Base-by-base conservation (phyloP, 371 early-diverging fungal species). In the Actinomucor elegans region DNA sequence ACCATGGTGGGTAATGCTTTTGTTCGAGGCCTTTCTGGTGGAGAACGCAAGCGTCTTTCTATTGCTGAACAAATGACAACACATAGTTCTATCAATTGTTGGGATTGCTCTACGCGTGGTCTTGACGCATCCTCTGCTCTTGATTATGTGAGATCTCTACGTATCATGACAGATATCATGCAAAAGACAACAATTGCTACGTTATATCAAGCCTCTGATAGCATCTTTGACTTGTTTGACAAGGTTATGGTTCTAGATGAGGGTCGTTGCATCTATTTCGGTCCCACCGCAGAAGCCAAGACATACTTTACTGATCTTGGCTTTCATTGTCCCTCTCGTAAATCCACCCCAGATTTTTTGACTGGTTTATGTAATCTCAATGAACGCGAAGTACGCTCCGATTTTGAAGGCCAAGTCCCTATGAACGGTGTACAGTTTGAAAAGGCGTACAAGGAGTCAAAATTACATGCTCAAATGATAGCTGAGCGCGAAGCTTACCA, bases 121-220 rank as follows among this genome's bases (percentile, higher is more conserved):
- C 69, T 98, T n/a, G 98, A 98, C 76, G 85, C 93, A 9, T 87
- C 92, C 34, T 92, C 91, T 24, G 94, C 97, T 15, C 75, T 91
- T 4, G 90, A 91, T 61, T 89, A 90, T 51, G 75, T 86, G 15
- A 75, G 84, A 32, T 83, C 85, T 9, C 73, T 92, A 1, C 80
- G 87, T 47, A 82, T 87, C 33, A 71, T 85, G 63, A 84, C 87
- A 21, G 80, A 85, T 47, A 63, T 81, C 14, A 56, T 78, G 42
- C 74, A 85, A 32, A 84, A 81, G 52, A 70, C 85, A 17, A 79
- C 83, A 12, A 60, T 81, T 28, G 69, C 73, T 14, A 74, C 77
- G 8, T 32, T 59, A 0, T 87, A 87, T 56, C 88, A 90, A 54
- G 86, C 88, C n/a, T 83, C 84, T 17, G 83, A 87, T 60, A 85